A percentile compares a stretch with the other conserved stretches of the same genome.
Conservation (phyloP, 495 filamentous ascomycete genomes). For the Aspergillus funiculosus region DNA sequence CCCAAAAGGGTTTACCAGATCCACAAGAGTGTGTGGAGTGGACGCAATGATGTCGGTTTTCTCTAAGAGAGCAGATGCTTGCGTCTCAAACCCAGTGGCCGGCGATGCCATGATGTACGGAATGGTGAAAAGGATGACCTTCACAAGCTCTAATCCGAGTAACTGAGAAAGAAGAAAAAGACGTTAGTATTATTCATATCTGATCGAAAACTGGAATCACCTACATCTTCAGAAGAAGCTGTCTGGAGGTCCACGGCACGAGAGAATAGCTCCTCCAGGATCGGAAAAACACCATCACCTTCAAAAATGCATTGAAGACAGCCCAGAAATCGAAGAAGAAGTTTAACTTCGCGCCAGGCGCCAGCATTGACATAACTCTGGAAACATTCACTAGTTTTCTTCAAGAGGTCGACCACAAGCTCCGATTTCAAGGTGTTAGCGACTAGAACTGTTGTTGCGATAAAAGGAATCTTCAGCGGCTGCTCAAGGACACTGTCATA, state of each 20-base stretch:
- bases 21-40: conserved; percentile 73
- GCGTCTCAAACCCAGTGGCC: conserved; percentile 55
- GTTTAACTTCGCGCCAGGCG: conserved; percentile 85
- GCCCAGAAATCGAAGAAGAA: conserved; percentile 78
- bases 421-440: conserved; percentile 69
- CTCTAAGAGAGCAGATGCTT: conserved; percentile 71
- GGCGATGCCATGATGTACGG: conserved; percentile 82
- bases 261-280: conserved; percentile 79
- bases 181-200: conserved; percentile 20
- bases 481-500: conserved; percentile 72
- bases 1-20: conserved; percentile 77
- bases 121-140: conserved; percentile 88
- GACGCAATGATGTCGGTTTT: conserved; percentile 89
- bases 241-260: conserved; percentile 85
- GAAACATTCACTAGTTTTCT: conserved; percentile 48
- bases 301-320: conserved; percentile 74
- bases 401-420: conserved; percentile 61
- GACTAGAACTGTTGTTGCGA: conserved; percentile 72
- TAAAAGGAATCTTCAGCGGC: conserved; percentile 92
- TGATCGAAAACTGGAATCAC: conserved; percentile 21
- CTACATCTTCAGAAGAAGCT: conserved; percentile 81
- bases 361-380: conserved; percentile 62
- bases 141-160: conserved; percentile 81
- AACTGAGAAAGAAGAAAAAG: conserved; percentile 27
- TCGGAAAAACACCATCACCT: conserved; percentile 77